Conservation (phyloP, 192 early-diverging fungal species). For the Podila epicladia region DNA sequence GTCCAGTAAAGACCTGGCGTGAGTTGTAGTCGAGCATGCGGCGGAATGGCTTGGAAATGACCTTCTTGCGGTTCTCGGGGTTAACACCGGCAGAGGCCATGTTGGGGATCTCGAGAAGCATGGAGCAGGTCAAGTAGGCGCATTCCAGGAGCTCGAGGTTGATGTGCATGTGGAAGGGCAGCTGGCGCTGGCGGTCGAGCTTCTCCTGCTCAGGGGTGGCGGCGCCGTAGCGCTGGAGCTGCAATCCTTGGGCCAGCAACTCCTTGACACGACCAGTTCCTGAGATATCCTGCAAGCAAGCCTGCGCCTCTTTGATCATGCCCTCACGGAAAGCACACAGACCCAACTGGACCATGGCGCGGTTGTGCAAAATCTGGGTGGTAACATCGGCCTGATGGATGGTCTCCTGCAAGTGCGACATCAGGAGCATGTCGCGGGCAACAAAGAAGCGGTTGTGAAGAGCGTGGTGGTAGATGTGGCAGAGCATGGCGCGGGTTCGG, state of each 20-base stretch:
- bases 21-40: conserved; percentile 95
- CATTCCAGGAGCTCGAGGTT: conserved; percentile 99
- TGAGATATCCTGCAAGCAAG: conserved; percentile 89
- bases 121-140: conserved; percentile 93
- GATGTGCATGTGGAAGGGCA: conserved; percentile 99
- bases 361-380: conserved; percentile 97
- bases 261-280: conserved; percentile 89
- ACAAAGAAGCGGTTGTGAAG: conserved; percentile 94
- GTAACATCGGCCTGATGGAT: conserved; percentile 88
- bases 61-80: conserved; percentile 67
- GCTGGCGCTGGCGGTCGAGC: conserved; percentile 92
- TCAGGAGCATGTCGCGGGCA: conserved; percentile 96
- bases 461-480: conserved; percentile 97
- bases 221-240: conserved; percentile 76
- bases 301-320: conserved; percentile 87
- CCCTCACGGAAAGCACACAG: conserved; percentile 96
- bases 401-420: conserved; percentile 98
- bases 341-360: conserved; percentile 95
- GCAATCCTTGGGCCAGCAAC: conserved; percentile 87
- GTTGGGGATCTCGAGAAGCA: conserved; percentile 98
- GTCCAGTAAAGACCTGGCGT: conserved; percentile 93
- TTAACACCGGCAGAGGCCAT: conserved; percentile 82
- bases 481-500: conserved; percentile 94
- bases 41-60: conserved; percentile 92
- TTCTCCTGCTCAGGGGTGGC: conserved; percentile 92